These are phyloP conservation scores for Xylaria telfairii DNA, from an alignment of 495 filamentous ascomycete genomes.

Conservation along the genomic window DNA sequence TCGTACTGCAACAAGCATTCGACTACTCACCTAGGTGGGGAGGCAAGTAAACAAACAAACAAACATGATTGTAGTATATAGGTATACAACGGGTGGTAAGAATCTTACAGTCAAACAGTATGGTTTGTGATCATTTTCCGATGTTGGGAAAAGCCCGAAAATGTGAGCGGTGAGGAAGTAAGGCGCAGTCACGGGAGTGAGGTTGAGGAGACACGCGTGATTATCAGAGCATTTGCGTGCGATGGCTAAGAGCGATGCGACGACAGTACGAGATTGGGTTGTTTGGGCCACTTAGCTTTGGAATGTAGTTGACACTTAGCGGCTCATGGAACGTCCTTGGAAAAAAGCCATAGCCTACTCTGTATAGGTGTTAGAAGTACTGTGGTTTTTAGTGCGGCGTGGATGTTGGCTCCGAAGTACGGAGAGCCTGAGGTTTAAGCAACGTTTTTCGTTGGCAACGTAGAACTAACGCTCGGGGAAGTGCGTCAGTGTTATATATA, in stretches of 20 bases:
- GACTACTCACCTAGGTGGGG: neutral
- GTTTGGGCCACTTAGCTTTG: neutral
- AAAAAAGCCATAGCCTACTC: neutral
- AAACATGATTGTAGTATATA: neutral
- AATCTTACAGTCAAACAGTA: neutral
- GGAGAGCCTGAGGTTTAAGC: neutral
- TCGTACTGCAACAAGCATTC: neutral
- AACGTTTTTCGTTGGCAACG: neutral
- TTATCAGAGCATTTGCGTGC: conserved; percentile 4
- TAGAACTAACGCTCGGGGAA: neutral
- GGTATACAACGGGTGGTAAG: neutral
- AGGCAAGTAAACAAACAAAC: conserved; percentile 6
- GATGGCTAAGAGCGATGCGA: neutral
- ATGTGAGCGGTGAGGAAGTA: conserved; percentile 17
- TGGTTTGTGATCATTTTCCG: neutral
- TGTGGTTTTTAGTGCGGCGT: neutral
- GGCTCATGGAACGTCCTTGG: conserved; percentile 19
- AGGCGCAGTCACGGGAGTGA: conserved; percentile 11
- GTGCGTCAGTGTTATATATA: neutral
- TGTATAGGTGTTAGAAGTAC: too few relatives aligned
- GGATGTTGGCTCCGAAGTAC: neutral
- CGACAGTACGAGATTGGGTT: neutral
- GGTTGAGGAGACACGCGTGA: conserved; percentile 4
- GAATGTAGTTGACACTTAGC: conserved; percentile 8
- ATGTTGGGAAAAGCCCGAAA: neutral